Evolutionary conservation across 805 yeast species (phyloP).

Genomic region (Wickerhamomyces sydowiorum): DNA sequence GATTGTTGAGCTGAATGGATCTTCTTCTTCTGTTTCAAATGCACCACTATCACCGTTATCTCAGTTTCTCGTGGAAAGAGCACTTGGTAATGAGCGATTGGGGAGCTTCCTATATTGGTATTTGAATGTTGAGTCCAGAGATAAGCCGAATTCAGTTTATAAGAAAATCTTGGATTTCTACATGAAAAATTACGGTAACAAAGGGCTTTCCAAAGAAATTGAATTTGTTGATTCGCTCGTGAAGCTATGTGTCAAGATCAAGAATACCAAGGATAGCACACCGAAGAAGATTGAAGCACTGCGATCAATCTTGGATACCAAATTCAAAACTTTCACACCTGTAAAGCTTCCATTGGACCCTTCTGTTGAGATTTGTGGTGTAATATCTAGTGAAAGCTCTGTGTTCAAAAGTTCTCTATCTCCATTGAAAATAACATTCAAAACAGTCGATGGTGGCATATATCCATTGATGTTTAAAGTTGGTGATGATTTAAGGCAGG

Average conservation of each 20-base stretch:
- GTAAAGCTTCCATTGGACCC: conserved; percentile 84
- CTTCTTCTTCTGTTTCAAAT: conserved; percentile 18
- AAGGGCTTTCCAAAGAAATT: conserved; percentile 50
- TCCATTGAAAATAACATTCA: conserved; percentile 80
- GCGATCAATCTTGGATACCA: conserved; percentile 35
- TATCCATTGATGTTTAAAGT: conserved; percentile 90
- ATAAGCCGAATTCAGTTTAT: conserved; percentile 41
- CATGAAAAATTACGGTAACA: conserved; percentile 26
- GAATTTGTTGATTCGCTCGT: conserved; percentile 63
- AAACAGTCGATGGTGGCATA: conserved; percentile 41
- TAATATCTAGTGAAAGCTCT: conserved; percentile 69
- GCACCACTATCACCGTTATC: conserved; percentile 54
- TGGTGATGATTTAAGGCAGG: conserved; percentile 94
- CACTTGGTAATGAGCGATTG: conserved; percentile 56
- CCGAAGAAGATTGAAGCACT: conserved; percentile 68
- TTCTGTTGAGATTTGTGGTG: conserved; percentile 62
- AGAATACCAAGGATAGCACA: conserved; percentile 68
- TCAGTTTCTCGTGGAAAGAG: conserved; percentile 67
- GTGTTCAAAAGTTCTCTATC: conserved; percentile 90
- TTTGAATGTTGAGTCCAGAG: conserved; percentile 81
- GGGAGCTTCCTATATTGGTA: conserved; percentile 92
- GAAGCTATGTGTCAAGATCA: conserved; percentile 56
- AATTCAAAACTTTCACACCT: conserved; percentile 43
- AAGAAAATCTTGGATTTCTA: conserved; percentile 43
- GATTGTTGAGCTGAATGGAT: conserved; percentile 28